phyloP scores from a whole-genome alignment of 352 stramenopile species.

The Phytophthora constricta region DNA sequence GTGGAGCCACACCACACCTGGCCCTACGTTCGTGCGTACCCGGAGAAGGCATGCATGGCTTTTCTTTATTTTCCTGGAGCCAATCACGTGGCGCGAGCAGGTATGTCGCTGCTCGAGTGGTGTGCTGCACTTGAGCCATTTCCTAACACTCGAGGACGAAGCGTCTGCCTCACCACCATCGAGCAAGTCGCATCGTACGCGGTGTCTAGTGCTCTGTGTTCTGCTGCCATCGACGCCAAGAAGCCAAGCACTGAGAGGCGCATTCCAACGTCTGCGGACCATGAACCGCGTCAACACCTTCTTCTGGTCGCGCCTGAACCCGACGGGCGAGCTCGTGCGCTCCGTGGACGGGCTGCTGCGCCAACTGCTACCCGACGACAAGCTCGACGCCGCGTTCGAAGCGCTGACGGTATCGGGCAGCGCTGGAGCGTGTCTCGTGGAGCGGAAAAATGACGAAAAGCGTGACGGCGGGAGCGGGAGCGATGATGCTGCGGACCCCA shows the following conservation, averaged over 20 bases:
- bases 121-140: background rate
- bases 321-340: conserved; percentile 77
- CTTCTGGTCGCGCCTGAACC: conserved; percentile 78
- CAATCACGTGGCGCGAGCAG: background rate
- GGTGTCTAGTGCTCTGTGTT: too few species aligned
- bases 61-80: too few species aligned
- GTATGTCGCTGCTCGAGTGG: background rate
- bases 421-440: conserved; percentile 1
- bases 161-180: too few species aligned
- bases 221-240: too few species aligned
- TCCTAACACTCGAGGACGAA: background rate
- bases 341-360: conserved; percentile 67
- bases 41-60: background rate
- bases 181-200: too few species aligned
- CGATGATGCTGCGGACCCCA: conserved; percentile 42
- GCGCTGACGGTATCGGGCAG: background rate
- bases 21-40: background rate
- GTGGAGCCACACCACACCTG: background rate
- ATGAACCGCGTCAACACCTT: conserved; percentile 82
- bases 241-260: too few species aligned
- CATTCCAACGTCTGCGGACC: conserved; percentile 4
- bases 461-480: conserved; percentile 22
- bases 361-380: conserved; percentile 67
- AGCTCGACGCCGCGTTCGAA: conserved; percentile 58
- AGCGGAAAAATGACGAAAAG: conserved; percentile 25